Evolutionary conservation across 2,329 filamentous ascomycete species (phyloP).

Genomic region (Pseudogymnoascus sp.): DNA sequence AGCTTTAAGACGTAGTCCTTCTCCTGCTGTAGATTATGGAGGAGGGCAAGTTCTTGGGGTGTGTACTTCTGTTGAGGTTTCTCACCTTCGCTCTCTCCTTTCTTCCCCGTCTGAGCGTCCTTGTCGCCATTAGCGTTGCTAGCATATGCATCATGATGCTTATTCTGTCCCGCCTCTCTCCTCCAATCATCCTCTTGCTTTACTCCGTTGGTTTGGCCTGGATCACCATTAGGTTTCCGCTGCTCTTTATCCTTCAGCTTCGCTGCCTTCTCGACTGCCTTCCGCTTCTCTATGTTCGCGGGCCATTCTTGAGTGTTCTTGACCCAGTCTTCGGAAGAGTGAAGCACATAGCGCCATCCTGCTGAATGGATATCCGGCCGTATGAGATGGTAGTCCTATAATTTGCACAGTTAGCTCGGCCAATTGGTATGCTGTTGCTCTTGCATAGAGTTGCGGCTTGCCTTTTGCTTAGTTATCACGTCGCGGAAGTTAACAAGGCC

Average conservation of each 20-base stretch:
- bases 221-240: slow-evolving; percentile 23
- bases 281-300: slow-evolving; percentile 33
- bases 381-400: slow-evolving; percentile 35
- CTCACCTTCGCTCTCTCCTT: slow-evolving; percentile 21
- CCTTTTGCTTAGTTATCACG: slow-evolving; percentile 23
- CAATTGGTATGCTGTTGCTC: not conserved
- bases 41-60: slow-evolving; percentile 35
- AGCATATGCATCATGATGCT: slow-evolving; percentile 18
- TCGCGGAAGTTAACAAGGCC: slow-evolving; percentile 33
- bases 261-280: slow-evolving; percentile 27
- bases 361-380: slow-evolving; percentile 35
- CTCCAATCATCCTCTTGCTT: slow-evolving; percentile 15
- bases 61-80: slow-evolving; percentile 31
- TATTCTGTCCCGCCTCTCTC: slow-evolving; percentile 15
- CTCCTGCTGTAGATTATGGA: slow-evolving; percentile 36
- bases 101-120: slow-evolving; percentile 18
- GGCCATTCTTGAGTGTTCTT: slow-evolving; percentile 41
- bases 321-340: slow-evolving; percentile 40
- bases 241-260: slow-evolving; percentile 22
- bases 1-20: slow-evolving; percentile 33
- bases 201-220: slow-evolving; percentile 22
- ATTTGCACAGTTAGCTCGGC: not conserved
- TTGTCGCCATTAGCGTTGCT: slow-evolving; percentile 15
- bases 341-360: slow-evolving; percentile 42
- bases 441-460: not conserved